Conservation (phyloP, 495 filamentous ascomycete species). For the Astrothelium macrocarpum region DNA sequence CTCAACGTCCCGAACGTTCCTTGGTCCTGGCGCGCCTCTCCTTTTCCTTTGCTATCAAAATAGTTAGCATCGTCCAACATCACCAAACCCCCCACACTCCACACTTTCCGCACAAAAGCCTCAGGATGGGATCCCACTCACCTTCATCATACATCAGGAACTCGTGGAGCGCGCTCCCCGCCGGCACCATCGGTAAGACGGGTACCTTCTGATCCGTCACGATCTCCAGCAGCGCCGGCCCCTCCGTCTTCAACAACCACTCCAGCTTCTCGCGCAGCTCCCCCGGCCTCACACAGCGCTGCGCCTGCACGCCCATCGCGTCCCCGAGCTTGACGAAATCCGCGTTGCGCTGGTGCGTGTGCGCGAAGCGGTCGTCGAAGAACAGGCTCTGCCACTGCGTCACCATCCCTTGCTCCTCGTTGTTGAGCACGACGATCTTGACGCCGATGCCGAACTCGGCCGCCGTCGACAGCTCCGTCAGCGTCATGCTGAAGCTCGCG, state of each 20-base stretch:
- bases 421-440: slow-evolving; percentile 88
- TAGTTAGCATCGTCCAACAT: slow-evolving; percentile 8
- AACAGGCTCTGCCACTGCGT: slow-evolving; percentile 94
- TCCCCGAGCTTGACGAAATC: slow-evolving; percentile 88
- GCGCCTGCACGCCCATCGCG: slow-evolving; percentile 33
- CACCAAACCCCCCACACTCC: too few species aligned
- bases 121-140: slow-evolving; percentile 30
- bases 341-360: slow-evolving; percentile 84
- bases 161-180: slow-evolving; percentile 78
- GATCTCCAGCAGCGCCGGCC: slow-evolving; percentile 37
- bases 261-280: slow-evolving; percentile 68
- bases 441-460: slow-evolving; percentile 86
- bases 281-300: slow-evolving; percentile 67
- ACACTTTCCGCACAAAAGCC: too few species aligned
- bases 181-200: slow-evolving; percentile 93
- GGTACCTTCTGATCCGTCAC: slow-evolving; percentile 78
- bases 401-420: slow-evolving; percentile 96
- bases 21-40: slow-evolving; percentile 62
- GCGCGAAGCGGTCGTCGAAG: slow-evolving; percentile 84
- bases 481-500: slow-evolving; percentile 93
- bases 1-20: slow-evolving; percentile 47
- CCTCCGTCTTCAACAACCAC: slow-evolving; percentile 68
- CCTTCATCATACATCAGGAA: slow-evolving; percentile 85
- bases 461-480: slow-evolving; percentile 83
- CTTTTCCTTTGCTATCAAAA: slow-evolving; percentile 56